These are phyloP conservation scores for Beta corolliflora DNA, from an alignment of 179 eudicot species.

Conservation along the genomic window DNA sequence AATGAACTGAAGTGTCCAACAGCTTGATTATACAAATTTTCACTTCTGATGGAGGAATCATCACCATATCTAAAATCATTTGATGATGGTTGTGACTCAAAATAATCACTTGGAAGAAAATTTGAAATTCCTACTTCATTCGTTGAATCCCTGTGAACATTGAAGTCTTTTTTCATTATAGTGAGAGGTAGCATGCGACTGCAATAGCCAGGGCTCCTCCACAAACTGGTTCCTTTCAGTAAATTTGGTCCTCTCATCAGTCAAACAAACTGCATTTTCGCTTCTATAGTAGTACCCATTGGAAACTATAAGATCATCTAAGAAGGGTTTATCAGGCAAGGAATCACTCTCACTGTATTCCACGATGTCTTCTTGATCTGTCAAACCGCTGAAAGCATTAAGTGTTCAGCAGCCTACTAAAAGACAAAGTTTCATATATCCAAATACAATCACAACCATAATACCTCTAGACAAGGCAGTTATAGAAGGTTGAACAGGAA, in stretches of 20 bases:
- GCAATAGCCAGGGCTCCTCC: constrained; percentile 53
- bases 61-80: constrained; percentile 20
- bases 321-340: constrained; percentile 33
- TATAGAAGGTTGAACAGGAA: constrained; percentile 36
- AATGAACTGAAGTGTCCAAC: constrained; percentile 25
- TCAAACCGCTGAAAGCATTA: constrained; percentile 83
- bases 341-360: constrained; percentile 41
- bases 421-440: constrained; percentile 11
- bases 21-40: constrained; percentile 14
- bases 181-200: constrained; percentile 5
- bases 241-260: constrained; percentile 21
- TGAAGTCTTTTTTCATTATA: constrained; percentile 52
- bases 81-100: constrained; percentile 30
- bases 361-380: constrained; percentile 62
- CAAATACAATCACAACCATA: constrained; percentile 12
- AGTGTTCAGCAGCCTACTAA: constrained; percentile 70
- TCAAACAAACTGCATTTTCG: constrained; percentile 19
- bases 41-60: constrained; percentile 14
- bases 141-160: constrained; percentile 54
- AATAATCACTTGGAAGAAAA: constrained; percentile 31
- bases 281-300: constrained; percentile 33
- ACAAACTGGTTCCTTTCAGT: constrained; percentile 29
- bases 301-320: constrained; percentile 40
- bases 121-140: constrained; percentile 39
- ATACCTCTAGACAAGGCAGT: constrained; percentile 60